Conservation (phyloP, 2,329 filamentous ascomycete species). For the Venturia oleaginea region DNA sequence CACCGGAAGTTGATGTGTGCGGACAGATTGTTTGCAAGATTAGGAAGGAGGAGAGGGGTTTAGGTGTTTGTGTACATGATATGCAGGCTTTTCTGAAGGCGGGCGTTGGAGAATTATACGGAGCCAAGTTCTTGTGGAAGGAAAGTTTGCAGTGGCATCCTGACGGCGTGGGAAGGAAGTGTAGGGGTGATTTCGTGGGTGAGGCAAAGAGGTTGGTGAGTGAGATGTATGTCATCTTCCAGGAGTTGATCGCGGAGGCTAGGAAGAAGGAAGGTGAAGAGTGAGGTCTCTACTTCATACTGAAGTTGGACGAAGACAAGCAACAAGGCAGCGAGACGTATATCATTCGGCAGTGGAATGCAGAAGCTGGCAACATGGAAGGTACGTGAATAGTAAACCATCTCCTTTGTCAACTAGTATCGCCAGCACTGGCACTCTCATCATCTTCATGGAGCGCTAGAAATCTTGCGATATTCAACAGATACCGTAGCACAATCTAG, state of each 20-base stretch:
- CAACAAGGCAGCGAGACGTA: too few species aligned
- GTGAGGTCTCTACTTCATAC: not conserved
- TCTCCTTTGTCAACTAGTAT: too few species aligned
- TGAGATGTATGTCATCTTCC: conserved; percentile 13
- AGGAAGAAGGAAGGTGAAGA: conserved; percentile 7
- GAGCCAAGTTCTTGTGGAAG: conserved; percentile 6
- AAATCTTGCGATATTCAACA: too few species aligned
- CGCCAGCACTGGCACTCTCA: too few species aligned
- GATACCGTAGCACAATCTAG: too few species aligned
- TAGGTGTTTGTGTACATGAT: conserved; percentile 12
- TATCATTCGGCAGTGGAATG: too few species aligned
- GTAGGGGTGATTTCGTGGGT: not conserved
- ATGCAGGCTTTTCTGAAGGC: conserved; percentile 6
- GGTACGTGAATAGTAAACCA: too few species aligned
- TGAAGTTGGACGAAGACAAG: too few species aligned
- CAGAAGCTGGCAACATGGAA: too few species aligned
- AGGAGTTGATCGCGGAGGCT: conserved; percentile 6
- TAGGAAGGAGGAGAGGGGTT: conserved; percentile 8
- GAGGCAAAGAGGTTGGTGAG: not conserved
- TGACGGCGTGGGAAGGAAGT: conserved; percentile 9
- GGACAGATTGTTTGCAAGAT: conserved; percentile 3
- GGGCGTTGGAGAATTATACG: not conserved
- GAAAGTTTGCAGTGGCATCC: conserved; percentile 12
- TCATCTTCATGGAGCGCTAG: too few species aligned
- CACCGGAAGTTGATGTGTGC: not conserved